Evolutionary conservation across 208 protist species (phyloP).

Genomic region (Chromosphaera perkinsii): DNA sequence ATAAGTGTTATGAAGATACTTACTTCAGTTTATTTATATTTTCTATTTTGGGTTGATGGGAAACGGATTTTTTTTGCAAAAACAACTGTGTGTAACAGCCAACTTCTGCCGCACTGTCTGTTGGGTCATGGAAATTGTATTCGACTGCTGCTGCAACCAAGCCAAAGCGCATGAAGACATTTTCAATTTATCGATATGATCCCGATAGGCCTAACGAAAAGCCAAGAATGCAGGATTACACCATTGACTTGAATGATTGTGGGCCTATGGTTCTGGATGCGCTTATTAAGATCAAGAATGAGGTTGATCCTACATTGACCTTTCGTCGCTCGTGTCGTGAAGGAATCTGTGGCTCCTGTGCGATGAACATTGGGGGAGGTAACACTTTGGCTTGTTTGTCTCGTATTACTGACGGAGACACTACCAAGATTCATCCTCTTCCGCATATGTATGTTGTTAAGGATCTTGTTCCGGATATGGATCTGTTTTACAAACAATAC

Average conservation of each 20-base stretch:
- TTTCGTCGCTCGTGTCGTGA: conserved; percentile 72
- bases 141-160: no score
- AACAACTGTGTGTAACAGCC: no score
- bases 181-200: no score
- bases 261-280: conserved; percentile 78
- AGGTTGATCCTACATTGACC: conserved; percentile 71
- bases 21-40: no score
- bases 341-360: conserved; percentile 62
- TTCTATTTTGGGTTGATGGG: no score
- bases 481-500: conserved; percentile 73
- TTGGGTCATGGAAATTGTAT: no score
- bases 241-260: conserved; percentile 50
- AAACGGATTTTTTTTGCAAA: no score
- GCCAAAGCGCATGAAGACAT: no score
- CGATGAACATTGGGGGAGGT: conserved; percentile 67
- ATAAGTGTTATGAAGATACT: no score
- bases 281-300: conserved; percentile 77
- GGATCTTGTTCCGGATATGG: conserved; percentile 63
- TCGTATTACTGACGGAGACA: conserved; percentile 16
- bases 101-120: no score
- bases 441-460: conserved; percentile 71
- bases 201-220: conserved; percentile 35
- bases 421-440: conserved; percentile 63
- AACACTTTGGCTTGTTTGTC: conserved; percentile 71
- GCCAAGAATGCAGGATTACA: conserved; percentile 32